These are phyloP conservation scores for Berkeleyomyces rouxiae DNA, from an alignment of 2,329 filamentous ascomycete species.

Conservation along the genomic window DNA sequence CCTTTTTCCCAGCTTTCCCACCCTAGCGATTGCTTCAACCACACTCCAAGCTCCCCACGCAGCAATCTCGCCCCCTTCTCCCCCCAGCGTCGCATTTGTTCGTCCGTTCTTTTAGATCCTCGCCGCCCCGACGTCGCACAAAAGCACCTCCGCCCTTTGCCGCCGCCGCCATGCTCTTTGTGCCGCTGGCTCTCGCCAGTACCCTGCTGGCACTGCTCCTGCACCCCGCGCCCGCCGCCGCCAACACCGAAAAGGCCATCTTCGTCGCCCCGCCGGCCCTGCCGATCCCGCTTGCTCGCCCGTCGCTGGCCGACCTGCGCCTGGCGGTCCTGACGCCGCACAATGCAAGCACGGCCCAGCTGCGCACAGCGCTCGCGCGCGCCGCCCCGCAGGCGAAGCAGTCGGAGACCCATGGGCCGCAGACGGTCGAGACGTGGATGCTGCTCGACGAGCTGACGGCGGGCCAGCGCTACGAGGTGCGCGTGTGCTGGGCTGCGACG, in stretches of 20 bases:
- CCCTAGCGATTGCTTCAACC: too few relatives aligned
- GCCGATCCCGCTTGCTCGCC: constrained; percentile 33
- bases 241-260: constrained; percentile 83
- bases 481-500: constrained; percentile 84
- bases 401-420: constrained; percentile 21
- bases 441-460: constrained; percentile 53
- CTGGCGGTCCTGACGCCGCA: constrained; percentile 48
- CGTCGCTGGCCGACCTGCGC: constrained; percentile 34
- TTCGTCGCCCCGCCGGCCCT: constrained; percentile 55
- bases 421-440: constrained; percentile 59
- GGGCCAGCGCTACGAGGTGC: constrained; percentile 70
- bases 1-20: not conserved
- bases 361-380: constrained; percentile 32
- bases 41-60: too few relatives aligned
- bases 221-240: constrained; percentile 21
- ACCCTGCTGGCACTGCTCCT: constrained; percentile 11
- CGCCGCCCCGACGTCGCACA: too few relatives aligned
- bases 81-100: too few relatives aligned
- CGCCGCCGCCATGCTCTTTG: constrained; percentile 1
- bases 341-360: constrained; percentile 23
- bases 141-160: not conserved
- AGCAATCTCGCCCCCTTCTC: too few relatives aligned
- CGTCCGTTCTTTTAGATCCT: too few relatives aligned
- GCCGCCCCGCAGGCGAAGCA: constrained; percentile 35
- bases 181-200: constrained; percentile 8